Evolutionary conservation across 768 basidiomycete species (phyloP).

Genomic region (Chiua virens): DNA sequence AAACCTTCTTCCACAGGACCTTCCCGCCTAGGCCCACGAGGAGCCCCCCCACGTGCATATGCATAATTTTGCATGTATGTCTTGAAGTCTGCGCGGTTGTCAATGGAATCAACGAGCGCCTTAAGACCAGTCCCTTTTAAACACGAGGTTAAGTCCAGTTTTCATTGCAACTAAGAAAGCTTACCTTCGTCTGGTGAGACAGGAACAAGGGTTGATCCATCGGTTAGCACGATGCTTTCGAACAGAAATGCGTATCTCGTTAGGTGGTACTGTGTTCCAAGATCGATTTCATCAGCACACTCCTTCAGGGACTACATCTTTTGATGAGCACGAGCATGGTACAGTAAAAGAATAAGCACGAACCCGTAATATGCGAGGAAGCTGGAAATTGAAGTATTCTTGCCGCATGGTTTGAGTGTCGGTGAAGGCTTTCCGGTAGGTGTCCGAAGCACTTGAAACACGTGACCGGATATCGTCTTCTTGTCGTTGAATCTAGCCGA

Average conservation of each 20-base stretch:
- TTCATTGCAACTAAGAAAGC: slow-evolving; percentile 12
- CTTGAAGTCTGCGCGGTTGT: slow-evolving; percentile 94
- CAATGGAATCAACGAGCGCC: slow-evolving; percentile 84
- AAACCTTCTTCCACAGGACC: slow-evolving; percentile 92
- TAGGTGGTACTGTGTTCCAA: slow-evolving; percentile 97
- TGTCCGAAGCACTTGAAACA: slow-evolving; percentile 83
- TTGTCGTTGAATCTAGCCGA: slow-evolving; percentile 74
- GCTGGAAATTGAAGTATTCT: slow-evolving; percentile 97
- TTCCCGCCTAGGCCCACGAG: slow-evolving; percentile 80
- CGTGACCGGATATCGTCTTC: slow-evolving; percentile 91
- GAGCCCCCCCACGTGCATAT: slow-evolving; percentile 72
- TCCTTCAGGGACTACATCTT: slow-evolving; percentile 78
- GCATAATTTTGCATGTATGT: slow-evolving; percentile 97
- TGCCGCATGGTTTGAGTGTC: slow-evolving; percentile 91
- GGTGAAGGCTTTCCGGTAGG: slow-evolving; percentile 84
- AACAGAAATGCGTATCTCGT: slow-evolving; percentile 93
- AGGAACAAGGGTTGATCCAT: slow-evolving; percentile 80
- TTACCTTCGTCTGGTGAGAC: slow-evolving; percentile 69
- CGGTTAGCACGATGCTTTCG: slow-evolving; percentile 86
- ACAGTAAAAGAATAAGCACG: slow-evolving; percentile 31
- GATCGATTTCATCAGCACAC: slow-evolving; percentile 92
- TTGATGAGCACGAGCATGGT: slow-evolving; percentile 8
- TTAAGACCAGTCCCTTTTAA: slow-evolving; percentile 70
- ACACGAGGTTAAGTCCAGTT: not conserved
- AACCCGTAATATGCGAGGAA: slow-evolving; percentile 90